phyloP scores from a whole-genome alignment of 2,329 filamentous ascomycete species.

The Fusarium sp. region DNA sequence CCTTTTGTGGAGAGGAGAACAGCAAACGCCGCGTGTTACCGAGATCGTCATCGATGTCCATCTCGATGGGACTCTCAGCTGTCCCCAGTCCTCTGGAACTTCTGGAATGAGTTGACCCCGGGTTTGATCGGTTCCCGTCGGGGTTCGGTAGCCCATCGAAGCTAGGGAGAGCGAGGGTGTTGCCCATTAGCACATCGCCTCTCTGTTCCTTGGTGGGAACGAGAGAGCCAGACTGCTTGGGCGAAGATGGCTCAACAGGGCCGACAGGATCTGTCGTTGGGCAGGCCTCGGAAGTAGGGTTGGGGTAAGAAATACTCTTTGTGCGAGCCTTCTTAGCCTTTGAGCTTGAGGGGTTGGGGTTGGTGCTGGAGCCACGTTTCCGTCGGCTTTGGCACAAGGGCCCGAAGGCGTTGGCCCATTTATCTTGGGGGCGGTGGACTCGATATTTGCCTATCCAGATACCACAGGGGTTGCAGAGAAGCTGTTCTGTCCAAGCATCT shows the following conservation, averaged over 20 bases:
- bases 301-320: slow-evolving; percentile 56
- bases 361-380: slow-evolving; percentile 56
- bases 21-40: slow-evolving; percentile 72
- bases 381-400: slow-evolving; percentile 60
- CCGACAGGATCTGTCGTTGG: slow-evolving; percentile 62
- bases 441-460: slow-evolving; percentile 93
- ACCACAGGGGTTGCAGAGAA: slow-evolving; percentile 94
- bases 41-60: slow-evolving; percentile 57
- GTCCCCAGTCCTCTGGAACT: slow-evolving; percentile 64
- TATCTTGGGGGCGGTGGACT: slow-evolving; percentile 79
- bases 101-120: slow-evolving; percentile 61
- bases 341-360: slow-evolving; percentile 48
- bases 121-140: slow-evolving; percentile 39
- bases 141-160: slow-evolving; percentile 18
- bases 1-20: slow-evolving; percentile 78
- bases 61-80: slow-evolving; percentile 63
- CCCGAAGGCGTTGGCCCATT: slow-evolving; percentile 75
- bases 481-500: slow-evolving; percentile 71
- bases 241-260: slow-evolving; percentile 53
- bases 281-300: slow-evolving; percentile 62
- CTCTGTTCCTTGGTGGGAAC: slow-evolving; percentile 29
- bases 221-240: slow-evolving; percentile 38
- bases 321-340: slow-evolving; percentile 58
- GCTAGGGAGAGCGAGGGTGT: slow-evolving; percentile 5
- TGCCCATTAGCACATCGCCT: slow-evolving; percentile 9